Percentiles rank a stretch among this genome's conserved stretches.
phyloP scores from a whole-genome alignment of 805 yeast species.

The Kuraishia hungarica region DNA sequence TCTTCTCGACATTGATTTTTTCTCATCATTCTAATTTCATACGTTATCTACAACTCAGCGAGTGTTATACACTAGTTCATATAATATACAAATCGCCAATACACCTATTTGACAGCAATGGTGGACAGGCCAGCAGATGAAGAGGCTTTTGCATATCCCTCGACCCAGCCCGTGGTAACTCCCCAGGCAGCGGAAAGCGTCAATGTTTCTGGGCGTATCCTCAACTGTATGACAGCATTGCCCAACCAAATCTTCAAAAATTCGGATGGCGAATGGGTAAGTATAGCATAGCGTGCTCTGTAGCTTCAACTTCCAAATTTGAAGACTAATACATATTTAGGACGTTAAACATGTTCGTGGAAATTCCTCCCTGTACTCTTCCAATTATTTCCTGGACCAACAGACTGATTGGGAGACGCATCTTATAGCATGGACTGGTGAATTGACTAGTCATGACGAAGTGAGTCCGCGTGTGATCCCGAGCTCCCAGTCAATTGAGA shows the following conservation, averaged over 20 bases:
- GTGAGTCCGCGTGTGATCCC: conserved; percentile 17
- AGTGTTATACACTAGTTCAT: too few relatives aligned
- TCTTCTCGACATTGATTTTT: too few relatives aligned
- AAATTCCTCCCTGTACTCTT: conserved; percentile 75
- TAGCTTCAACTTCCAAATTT: too few relatives aligned
- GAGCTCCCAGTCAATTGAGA: conserved; percentile 23
- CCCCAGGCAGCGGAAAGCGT: conserved; percentile 9
- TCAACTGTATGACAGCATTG: conserved; percentile 59
- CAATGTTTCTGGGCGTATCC: conserved; percentile 53
- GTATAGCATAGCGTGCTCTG: too few relatives aligned
- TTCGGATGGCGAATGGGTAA: conserved; percentile 20
- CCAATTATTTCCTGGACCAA: conserved; percentile 53
- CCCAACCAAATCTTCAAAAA: conserved; percentile 51
- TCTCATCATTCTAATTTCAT: too few relatives aligned
- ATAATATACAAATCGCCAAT: neutral
- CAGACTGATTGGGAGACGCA: conserved; percentile 82
- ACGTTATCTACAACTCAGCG: too few relatives aligned
- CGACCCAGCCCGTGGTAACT: conserved; percentile 8
- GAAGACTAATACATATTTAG: conserved; percentile 32
- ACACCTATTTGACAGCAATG: neutral
- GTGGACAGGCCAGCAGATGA: conserved; percentile 6
- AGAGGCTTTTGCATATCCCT: conserved; percentile 17
- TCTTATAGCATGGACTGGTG: conserved; percentile 94
- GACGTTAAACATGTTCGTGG: conserved; percentile 64
- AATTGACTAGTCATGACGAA: conserved; percentile 32